These are phyloP conservation scores for Mycosarcoma mackinlayi DNA, from an alignment of 1,284 basidiomycete genomes.

Conservation along the genomic window DNA sequence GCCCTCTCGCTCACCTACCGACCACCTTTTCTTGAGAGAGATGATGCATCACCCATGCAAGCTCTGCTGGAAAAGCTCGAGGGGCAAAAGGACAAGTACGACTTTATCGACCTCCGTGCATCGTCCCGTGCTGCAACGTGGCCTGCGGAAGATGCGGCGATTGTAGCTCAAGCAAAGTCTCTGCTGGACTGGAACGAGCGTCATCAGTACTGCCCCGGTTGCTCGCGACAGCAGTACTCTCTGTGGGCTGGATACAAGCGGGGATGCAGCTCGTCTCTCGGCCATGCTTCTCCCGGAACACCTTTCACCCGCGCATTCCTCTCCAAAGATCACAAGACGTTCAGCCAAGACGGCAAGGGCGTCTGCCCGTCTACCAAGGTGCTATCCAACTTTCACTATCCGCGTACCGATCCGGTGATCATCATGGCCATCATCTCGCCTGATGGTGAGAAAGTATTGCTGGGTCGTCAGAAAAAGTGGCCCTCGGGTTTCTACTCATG, in stretches of 20 bases:
- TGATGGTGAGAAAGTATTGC: constrained; percentile 82
- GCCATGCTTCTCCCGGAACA: constrained; percentile 41
- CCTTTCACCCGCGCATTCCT: constrained; percentile 25
- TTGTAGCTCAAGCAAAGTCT: constrained; percentile 59
- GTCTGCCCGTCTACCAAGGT: constrained; percentile 39
- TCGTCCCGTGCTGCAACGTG: constrained; percentile 47
- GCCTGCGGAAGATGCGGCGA: constrained; percentile 50
- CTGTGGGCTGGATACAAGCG: constrained; percentile 97
- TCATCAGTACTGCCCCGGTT: constrained; percentile 84
- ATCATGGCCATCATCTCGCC: constrained; percentile 87
- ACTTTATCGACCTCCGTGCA: constrained; percentile 61
- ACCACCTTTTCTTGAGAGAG: constrained; percentile 12
- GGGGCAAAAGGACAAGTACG: constrained; percentile 31
- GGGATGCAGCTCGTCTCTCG: constrained; percentile 72
- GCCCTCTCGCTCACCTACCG: constrained; percentile 61
- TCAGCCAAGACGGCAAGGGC: constrained; percentile 42
- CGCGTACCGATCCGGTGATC: constrained; percentile 74
- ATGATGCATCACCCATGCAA: constrained; percentile 23
- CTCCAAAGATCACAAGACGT: neutral
- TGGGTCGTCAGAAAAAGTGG: constrained; percentile 82
- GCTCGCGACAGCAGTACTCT: constrained; percentile 83
- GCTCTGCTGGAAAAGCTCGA: constrained; percentile 35
- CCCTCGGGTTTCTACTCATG: constrained; percentile 54
- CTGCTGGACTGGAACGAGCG: constrained; percentile 67
- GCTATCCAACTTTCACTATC: constrained; percentile 63